Base-by-base conservation (phyloP, 2,329 filamentous ascomycete genomes). In the Aspergillus floridensis region DNA sequence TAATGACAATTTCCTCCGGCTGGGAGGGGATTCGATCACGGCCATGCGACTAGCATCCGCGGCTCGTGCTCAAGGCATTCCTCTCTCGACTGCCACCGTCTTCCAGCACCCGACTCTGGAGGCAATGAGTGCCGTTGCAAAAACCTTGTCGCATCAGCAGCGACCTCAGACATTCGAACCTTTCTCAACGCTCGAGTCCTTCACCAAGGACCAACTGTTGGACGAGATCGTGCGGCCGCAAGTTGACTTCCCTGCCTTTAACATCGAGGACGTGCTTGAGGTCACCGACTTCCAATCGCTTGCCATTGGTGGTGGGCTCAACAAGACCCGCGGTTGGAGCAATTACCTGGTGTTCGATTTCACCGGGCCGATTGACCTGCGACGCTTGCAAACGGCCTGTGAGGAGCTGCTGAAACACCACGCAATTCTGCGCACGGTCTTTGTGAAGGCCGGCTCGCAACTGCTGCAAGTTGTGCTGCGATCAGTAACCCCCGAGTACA, bases 401-500 rank as follows among this genome's bases (percentile, higher is more conserved):
- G 32, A 65, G 12, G 21, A 32, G 5, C 46, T 66, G 11, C 49
- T 66, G 11, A 44, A 50, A 2, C 48, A 59, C 5, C 62, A 66
- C 82, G 69, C 79, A 74, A 81, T 84, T 29, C 75, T 87, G 7
- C 80, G 84, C 22, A 85, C 85, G 0, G 79, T 80, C 0, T 86
- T 86, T 57, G 74, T 82, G 2, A 70, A 76, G 0, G 2, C 77
- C 77, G 59, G 71, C 81, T 22, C 74, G 80, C 26, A 72, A 74
- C 8, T 80, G 78, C 57, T 69, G 68, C 24, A 80, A 73, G 52
- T 84, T 77, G 3, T 74, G 70, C 21, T 72, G 69, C 49, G 73
- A 2, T 31, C 55, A 3, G 31, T 49, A 7, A 22, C 21, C 5
- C 56, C 53, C 21, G 53, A 52, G 22, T 60, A 46, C 52, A 56